Evolutionary conservation across 164 flowering plant species (phyloP).

Genomic region (Chloranthus sessilifolius): DNA sequence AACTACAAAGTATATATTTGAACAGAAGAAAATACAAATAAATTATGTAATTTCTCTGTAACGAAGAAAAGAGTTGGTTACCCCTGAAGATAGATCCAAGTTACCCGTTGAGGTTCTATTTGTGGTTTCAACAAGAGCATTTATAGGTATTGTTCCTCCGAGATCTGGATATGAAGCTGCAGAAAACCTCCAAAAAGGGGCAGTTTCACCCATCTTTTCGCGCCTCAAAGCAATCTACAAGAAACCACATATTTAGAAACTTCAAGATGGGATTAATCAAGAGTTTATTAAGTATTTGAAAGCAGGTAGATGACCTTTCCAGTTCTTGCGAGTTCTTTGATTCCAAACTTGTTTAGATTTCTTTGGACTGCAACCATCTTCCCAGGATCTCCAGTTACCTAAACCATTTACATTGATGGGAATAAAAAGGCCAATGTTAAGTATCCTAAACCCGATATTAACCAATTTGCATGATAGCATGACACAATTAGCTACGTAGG

Average conservation of each 20-base stretch:
- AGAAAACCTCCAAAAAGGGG: constrained; percentile 98
- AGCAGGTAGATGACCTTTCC: constrained; percentile 62
- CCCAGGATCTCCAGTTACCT: constrained; percentile 99
- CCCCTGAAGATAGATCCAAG: constrained; percentile 40
- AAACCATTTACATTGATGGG: constrained; percentile 8
- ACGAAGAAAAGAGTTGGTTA: constrained; percentile 19
- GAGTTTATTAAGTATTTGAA: neutral
- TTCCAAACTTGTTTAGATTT: constrained; percentile 79
- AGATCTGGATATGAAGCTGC: constrained; percentile 98
- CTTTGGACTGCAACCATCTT: constrained; percentile 79
- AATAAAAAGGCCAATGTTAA: too few species aligned
- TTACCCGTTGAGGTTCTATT: constrained; percentile 14
- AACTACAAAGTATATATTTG: too few species aligned
- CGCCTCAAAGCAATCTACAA: constrained; percentile 85
- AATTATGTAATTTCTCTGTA: neutral
- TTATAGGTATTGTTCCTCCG: constrained; percentile 29
- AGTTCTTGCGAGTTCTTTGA: constrained; percentile 86
- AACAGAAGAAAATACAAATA: neutral
- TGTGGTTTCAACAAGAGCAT: constrained; percentile 18
- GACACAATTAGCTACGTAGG: neutral
- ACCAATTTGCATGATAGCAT: too few species aligned
- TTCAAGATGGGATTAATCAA: neutral
- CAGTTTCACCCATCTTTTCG: constrained; percentile 84
- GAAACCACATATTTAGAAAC: constrained; percentile 10
- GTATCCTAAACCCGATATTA: too few species aligned